A percentile compares a stretch with the other conserved stretches of the same genome.
phyloP scores from a whole-genome alignment of 192 early-diverging fungal species.

The Coemansia umbellata region DNA sequence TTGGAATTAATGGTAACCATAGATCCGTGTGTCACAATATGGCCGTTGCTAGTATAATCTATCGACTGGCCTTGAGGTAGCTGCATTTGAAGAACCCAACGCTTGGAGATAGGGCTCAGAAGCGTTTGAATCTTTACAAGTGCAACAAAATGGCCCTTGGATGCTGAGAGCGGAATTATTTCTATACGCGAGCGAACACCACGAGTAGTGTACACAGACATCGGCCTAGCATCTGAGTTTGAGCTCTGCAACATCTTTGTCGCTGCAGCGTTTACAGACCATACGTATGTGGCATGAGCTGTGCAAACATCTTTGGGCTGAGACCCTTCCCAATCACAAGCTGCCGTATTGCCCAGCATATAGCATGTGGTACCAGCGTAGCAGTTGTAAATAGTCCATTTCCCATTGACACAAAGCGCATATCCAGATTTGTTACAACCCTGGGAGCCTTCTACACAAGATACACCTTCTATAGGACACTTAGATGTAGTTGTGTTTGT shows the following conservation, averaged over 20 bases:
- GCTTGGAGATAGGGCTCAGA: slow-evolving; percentile 4
- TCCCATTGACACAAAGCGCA: slow-evolving; percentile 20
- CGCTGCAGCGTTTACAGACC: no score
- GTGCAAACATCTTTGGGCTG: slow-evolving; percentile 5
- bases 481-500: not conserved
- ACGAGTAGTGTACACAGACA: slow-evolving; percentile 15
- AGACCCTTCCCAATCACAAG: slow-evolving; percentile 28
- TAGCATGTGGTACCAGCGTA: slow-evolving; percentile 27
- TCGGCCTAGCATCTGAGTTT: slow-evolving; percentile 1
- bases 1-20: slow-evolving; percentile 9
- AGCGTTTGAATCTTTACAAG: slow-evolving; percentile 30
- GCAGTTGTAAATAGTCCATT: slow-evolving; percentile 29
- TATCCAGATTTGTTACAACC: slow-evolving; percentile 25
- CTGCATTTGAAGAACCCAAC: slow-evolving; percentile 20
- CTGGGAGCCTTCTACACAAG: slow-evolving; percentile 11
- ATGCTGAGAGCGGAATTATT: slow-evolving; percentile 10
- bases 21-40: slow-evolving; percentile 7
- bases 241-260: not conserved
- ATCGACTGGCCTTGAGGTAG: slow-evolving; percentile 24
- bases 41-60: not conserved
- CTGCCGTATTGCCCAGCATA: slow-evolving; percentile 10
- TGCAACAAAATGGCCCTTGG: slow-evolving; percentile 7
- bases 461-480: slow-evolving; percentile 25
- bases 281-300: no score
- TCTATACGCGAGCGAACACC: slow-evolving; percentile 29